Conservation (phyloP, 2,329 filamentous ascomycete species). For the Dothistroma septosporum region DNA sequence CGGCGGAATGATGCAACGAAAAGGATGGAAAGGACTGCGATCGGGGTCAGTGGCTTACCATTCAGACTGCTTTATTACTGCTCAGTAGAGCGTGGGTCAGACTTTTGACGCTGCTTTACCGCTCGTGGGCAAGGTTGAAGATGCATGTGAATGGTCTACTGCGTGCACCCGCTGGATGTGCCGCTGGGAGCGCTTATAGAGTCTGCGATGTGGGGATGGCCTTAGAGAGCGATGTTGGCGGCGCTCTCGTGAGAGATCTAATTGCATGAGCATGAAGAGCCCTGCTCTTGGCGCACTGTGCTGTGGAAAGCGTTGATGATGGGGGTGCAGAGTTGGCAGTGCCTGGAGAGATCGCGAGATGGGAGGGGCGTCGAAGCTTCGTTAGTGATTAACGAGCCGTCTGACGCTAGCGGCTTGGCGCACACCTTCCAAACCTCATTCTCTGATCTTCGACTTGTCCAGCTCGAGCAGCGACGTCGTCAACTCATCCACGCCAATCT, state of each 20-base stretch:
- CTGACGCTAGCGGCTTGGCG: no score
- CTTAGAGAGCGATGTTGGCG: conserved; percentile 8
- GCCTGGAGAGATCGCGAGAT: no score
- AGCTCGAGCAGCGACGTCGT: no score
- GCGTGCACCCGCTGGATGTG: conserved; percentile 19
- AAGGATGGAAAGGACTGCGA: conserved; percentile 11
- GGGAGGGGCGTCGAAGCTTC: no score
- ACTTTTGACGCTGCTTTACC: conserved; percentile 14
- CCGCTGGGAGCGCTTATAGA: conserved; percentile 11
- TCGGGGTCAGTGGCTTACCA: conserved; percentile 13
- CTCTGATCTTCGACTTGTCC: no score
- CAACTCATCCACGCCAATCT: no score
- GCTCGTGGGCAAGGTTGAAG: conserved; percentile 5
- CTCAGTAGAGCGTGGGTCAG: conserved; percentile 5
- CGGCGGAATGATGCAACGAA: conserved; percentile 11
- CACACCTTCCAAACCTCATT: no score
- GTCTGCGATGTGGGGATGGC: not conserved
- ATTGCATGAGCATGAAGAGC: not conserved
- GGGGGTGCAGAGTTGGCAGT: not conserved
- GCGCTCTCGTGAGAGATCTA: not conserved
- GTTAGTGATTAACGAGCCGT: no score
- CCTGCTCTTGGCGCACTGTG: not conserved
- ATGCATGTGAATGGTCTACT: not conserved
- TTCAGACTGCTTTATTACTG: conserved; percentile 11
- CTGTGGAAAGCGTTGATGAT: not conserved